A percentile compares a stretch with the other conserved stretches of the same genome.
These are phyloP conservation scores for Wilcoxina mikolae DNA, from an alignment of 495 filamentous ascomycete species.

Conservation along the genomic window DNA sequence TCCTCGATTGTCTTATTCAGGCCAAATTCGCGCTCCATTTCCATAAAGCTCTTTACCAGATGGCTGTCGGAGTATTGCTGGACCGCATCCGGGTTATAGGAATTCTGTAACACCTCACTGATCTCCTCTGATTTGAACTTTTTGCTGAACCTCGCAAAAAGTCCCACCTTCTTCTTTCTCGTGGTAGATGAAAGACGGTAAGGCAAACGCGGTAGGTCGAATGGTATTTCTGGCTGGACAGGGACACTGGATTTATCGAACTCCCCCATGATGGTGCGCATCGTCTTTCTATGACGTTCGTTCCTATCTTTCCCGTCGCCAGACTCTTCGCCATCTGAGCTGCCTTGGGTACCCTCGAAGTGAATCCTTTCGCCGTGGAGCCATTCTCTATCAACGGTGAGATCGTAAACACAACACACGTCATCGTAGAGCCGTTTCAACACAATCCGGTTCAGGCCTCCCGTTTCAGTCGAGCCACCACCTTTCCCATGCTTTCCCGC, in stretches of 20 bases:
- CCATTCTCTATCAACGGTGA: conserved; percentile 60
- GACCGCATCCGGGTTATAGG: conserved; percentile 56
- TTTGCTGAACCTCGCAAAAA: conserved; percentile 41
- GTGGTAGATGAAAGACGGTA: conserved; percentile 37
- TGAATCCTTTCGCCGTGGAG: conserved; percentile 34
- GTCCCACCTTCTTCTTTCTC: conserved; percentile 44
- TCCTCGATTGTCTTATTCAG: conserved; percentile 58
- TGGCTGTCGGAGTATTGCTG: conserved; percentile 41
- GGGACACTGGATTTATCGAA: conserved; percentile 80
- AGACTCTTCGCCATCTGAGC: conserved; percentile 29
- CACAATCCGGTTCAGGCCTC: conserved; percentile 70
- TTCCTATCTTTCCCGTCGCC: conserved; percentile 33
- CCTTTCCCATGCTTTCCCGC: conserved; percentile 63
- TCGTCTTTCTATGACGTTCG: conserved; percentile 34
- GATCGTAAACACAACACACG: conserved; percentile 71
- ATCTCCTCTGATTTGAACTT: conserved; percentile 70
- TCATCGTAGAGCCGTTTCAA: conserved; percentile 74
- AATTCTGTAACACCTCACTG: conserved; percentile 51
- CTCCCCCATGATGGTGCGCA: conserved; percentile 66
- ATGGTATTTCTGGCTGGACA: conserved; percentile 80
- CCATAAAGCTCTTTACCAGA: conserved; percentile 67
- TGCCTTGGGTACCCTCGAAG: conserved; percentile 31
- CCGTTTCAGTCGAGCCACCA: conserved; percentile 66
- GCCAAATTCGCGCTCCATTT: conserved; percentile 65
- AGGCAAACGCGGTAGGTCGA: conserved; percentile 70